Base-by-base conservation (phyloP, 164 flowering plant genomes). In the Taxillus chinensis region DNA sequence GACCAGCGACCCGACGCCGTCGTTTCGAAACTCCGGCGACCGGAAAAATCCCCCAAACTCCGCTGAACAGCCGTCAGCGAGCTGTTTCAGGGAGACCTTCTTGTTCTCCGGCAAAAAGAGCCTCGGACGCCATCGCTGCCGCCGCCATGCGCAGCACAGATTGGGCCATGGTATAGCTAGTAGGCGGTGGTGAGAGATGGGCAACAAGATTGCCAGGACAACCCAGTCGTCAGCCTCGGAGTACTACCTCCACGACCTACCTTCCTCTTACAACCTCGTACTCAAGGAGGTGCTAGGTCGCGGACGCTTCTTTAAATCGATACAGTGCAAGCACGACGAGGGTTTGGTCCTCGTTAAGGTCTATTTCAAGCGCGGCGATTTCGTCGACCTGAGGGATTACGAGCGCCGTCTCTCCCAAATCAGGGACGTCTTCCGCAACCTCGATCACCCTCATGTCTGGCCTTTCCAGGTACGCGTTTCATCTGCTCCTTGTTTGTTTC, bases 361-460 rank as follows among this genome's bases (percentile, higher is more conserved):
- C 59, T 93, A 93, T 65, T 93, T 93, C 89, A 93, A 90, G 83
- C 89, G 99, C 11, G 99, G 96, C n/a, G 97, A 93, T 65, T 79
- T 73, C 61, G 75, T 93, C 62, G 97, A 86, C 75, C 82, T 93
- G 57, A 69, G 83, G 13, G 90, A 90, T 5, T 80, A 90, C 70
- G 95, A 90, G 74, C 86, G 88, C 49, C 81, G 95, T 0, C 83
- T 93, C 61, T 67, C 61, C 16, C 80, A 74, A 54, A 85, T 93
- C 66, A 77, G 89, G n/a, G 87, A 85, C 5, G 73, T 78, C 17
- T 87, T 90, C 56, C 76, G 71, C 12, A 42, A 70, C 52, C 76
- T 93, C 8, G 85, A 84, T 16, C 79, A 85, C 64, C 82, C 91
- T 45, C 99, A 93, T 64, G 91, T 90, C 58, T 93, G 99, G 97